Evolutionary conservation across 352 stramenopile species (phyloP), one percentile per base, ranked within the genome.

Genomic region (Blastocystis sp.): DNA sequence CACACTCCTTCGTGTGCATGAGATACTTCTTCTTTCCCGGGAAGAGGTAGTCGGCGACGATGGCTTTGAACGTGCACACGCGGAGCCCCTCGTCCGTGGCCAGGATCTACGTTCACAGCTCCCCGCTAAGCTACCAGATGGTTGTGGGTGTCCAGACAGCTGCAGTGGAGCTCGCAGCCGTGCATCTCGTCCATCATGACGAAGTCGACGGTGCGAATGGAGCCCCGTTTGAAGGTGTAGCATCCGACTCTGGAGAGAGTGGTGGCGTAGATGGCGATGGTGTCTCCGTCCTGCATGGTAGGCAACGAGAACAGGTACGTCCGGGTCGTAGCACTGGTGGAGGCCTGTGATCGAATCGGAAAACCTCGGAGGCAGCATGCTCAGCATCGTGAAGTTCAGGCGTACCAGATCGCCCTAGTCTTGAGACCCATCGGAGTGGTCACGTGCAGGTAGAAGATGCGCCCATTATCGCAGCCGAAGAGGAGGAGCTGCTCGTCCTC

Each of bases 21-120:
- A 85, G 11, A n/a, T 66, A 65, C 41, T 85, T 85, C 73, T 85
- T 85, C 50, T 64, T 85, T n/a, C 73, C 73, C 16, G 50, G 34
- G 55, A 47, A 53, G 13, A 26, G 37, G 37, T 66, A 66, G 9
- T 41, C 3, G 18, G 16, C 56, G 8, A 47, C 18, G 39, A 66
- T 53, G 4, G 53, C 73, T 30, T 5, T 34, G 26, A 45, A 11
- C 26, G 43, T 18, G 8, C 65, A 26, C 16, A 66, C 37, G 34
- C 45, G 43, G 20, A 69, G 73, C 13, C 50, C 73, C 16, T 66
- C 56, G 47, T 24, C 41, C 18, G 24, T 20, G 18, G 20, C 73
- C 16, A 85, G 7, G 3, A 78, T 16, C 30, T 55, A 45, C 50
- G 54, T 53, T n/a, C 30, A 37, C 20, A 20, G 9, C 7, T 13